Evolutionary conservation across 441 rosid genomes (phyloP).

Genomic region (Viola pubescens): DNA sequence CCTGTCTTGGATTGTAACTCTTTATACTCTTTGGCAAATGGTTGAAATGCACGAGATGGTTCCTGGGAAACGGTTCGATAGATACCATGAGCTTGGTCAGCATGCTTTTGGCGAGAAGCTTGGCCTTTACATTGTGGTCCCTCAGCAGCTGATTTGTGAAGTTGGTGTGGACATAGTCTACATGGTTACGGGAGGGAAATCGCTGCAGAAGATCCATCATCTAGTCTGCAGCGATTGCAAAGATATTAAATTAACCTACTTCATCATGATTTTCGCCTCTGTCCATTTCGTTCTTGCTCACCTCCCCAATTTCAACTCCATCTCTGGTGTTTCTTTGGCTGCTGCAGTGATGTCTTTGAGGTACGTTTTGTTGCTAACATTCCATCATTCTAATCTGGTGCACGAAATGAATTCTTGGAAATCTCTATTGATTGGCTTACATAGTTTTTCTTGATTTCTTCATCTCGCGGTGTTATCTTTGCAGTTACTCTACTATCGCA

Average conservation of each 20-base stretch:
- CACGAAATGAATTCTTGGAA: not conserved
- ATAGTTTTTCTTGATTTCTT: no score
- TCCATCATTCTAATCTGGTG: not conserved
- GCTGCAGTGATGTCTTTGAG: slow-evolving; percentile 82
- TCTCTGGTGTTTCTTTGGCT: slow-evolving; percentile 54
- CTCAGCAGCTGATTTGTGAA: slow-evolving; percentile 66
- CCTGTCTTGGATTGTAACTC: slow-evolving; percentile 60
- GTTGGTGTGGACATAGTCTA: slow-evolving; percentile 63
- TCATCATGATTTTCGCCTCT: slow-evolving; percentile 67
- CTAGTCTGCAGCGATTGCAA: slow-evolving; percentile 39
- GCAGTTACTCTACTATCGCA: slow-evolving; percentile 69
- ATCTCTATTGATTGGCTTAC: not conserved
- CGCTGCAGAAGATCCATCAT: slow-evolving; percentile 58
- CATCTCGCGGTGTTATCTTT: not conserved
- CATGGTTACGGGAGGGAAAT: slow-evolving; percentile 84
- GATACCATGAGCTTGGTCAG: slow-evolving; percentile 84
- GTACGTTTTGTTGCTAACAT: slow-evolving; percentile 17
- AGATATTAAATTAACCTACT: slow-evolving; percentile 41
- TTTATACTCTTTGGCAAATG: slow-evolving; percentile 90
- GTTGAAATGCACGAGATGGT: slow-evolving; percentile 93
- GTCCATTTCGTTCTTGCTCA: slow-evolving; percentile 65
- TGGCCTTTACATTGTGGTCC: slow-evolving; percentile 72
- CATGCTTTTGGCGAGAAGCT: slow-evolving; percentile 75
- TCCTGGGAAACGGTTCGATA: slow-evolving; percentile 68
- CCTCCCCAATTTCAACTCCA: slow-evolving; percentile 75